Evolutionary conservation across 768 basidiomycete species (phyloP).

Genomic region (Psilocybe sp.): DNA sequence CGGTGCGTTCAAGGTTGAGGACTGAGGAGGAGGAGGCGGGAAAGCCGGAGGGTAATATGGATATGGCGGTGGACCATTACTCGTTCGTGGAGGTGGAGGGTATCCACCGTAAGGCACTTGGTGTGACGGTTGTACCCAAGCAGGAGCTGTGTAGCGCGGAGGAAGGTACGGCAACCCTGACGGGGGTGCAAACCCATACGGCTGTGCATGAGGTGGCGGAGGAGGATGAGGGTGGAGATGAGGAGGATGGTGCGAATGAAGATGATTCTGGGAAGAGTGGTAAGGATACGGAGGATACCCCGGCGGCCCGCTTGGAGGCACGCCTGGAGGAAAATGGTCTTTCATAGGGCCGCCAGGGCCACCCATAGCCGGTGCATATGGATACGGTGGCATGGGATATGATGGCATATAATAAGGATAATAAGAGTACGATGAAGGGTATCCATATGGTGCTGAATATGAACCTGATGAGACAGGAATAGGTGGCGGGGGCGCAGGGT

Average conservation of each 20-base stretch:
- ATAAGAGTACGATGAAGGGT: constrained; percentile 18
- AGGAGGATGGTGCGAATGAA: too few species aligned
- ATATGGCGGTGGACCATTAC: constrained; percentile 1
- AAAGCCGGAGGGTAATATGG: constrained; percentile 2
- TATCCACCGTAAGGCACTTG: not conserved
- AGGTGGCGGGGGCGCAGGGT: not conserved
- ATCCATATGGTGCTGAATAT: constrained; percentile 3
- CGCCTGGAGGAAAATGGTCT: constrained; percentile 14
- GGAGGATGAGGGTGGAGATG: too few species aligned
- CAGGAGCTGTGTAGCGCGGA: constrained; percentile 8
- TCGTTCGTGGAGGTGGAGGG: not conserved
- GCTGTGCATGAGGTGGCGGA: too few species aligned
- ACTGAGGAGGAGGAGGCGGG: not conserved
- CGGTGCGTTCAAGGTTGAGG: not conserved
- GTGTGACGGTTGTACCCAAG: not conserved
- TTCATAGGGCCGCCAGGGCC: not conserved
- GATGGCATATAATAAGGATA: constrained; percentile 38
- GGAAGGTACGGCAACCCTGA: constrained; percentile 15
- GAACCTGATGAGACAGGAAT: not conserved
- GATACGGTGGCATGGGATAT: constrained; percentile 25
- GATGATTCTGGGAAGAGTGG: too few species aligned
- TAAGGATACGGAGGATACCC: not conserved
- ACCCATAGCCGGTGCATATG: not conserved
- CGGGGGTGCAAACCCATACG: not conserved
- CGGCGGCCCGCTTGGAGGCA: not conserved